phyloP scores from a whole-genome alignment of 2,329 filamentous ascomycete species.

The Xylaria hypoxylon region DNA sequence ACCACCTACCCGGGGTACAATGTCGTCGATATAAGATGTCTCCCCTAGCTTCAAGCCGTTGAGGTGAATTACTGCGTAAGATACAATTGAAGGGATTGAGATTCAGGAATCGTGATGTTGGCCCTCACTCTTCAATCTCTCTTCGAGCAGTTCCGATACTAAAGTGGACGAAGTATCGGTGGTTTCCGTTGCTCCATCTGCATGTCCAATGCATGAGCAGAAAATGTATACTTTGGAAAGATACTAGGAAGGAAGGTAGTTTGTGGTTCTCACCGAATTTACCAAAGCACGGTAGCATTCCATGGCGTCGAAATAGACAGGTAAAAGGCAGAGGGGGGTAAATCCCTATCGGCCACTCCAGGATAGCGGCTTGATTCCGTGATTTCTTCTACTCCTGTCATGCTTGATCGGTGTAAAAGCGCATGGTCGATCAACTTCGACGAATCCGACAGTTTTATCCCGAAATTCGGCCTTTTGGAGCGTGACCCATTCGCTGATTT shows the following conservation, averaged over 20 bases:
- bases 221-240: background rate
- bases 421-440: constrained; percentile 6
- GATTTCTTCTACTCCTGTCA: background rate
- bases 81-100: background rate
- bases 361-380: constrained; percentile 24
- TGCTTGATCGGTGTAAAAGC: background rate
- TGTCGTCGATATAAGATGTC: no score
- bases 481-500: constrained; percentile 2
- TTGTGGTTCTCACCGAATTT: background rate
- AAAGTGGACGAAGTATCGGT: background rate
- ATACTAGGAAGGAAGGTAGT: background rate
- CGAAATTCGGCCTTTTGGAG: background rate
- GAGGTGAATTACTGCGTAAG: background rate
- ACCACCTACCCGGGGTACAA: no score
- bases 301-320: background rate
- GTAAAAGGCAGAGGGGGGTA: background rate
- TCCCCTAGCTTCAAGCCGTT: no score
- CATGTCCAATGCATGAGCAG: no score
- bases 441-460: background rate
- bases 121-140: background rate
- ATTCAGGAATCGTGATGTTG: background rate
- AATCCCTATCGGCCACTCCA: background rate
- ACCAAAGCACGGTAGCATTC: background rate
- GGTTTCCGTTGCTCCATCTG: background rate
- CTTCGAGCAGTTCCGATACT: background rate